These are phyloP conservation scores for Penicillium malachiteum DNA, from an alignment of 495 filamentous ascomycete species.

Conservation along the genomic window DNA sequence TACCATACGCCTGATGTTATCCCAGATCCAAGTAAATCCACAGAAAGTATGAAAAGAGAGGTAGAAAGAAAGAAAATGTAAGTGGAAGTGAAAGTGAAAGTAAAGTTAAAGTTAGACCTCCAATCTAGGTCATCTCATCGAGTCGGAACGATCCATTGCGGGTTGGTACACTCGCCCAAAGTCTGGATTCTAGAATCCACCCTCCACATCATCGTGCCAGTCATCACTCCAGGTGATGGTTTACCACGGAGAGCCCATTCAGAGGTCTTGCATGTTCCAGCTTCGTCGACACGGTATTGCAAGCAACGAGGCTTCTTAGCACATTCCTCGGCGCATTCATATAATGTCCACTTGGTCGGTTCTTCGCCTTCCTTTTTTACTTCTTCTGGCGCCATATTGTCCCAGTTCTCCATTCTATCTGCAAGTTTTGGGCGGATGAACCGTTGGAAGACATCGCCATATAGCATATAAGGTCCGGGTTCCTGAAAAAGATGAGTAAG, in stretches of 20 bases:
- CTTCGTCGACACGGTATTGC: conserved; percentile 35
- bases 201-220: conserved; percentile 33
- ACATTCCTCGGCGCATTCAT: conserved; percentile 38
- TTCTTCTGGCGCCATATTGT: conserved; percentile 22
- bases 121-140: background rate
- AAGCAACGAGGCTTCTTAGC: conserved; percentile 33
- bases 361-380: conserved; percentile 8
- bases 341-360: conserved; percentile 10
- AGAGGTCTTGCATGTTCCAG: conserved; percentile 31
- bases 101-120: background rate
- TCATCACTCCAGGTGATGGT: conserved; percentile 11
- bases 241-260: conserved; percentile 17
- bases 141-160: conserved; percentile 1
- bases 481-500: conserved; percentile 5
- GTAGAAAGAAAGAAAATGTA: conserved; percentile 1
- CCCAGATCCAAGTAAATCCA: background rate
- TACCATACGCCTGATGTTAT: background rate
- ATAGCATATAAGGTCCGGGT: conserved; percentile 15
- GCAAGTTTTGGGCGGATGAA: conserved; percentile 23
- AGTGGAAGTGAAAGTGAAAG: conserved; percentile 3
- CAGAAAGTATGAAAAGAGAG: background rate
- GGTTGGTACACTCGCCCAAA: conserved; percentile 19
- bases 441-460: conserved; percentile 26
- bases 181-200: conserved; percentile 22
- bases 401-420: conserved; percentile 26